Percentiles rank a stretch among this genome's conserved stretches.
These are phyloP conservation scores for Spizellomyces sp. DNA, from an alignment of 192 early-diverging fungal species.

Conservation along the genomic window DNA sequence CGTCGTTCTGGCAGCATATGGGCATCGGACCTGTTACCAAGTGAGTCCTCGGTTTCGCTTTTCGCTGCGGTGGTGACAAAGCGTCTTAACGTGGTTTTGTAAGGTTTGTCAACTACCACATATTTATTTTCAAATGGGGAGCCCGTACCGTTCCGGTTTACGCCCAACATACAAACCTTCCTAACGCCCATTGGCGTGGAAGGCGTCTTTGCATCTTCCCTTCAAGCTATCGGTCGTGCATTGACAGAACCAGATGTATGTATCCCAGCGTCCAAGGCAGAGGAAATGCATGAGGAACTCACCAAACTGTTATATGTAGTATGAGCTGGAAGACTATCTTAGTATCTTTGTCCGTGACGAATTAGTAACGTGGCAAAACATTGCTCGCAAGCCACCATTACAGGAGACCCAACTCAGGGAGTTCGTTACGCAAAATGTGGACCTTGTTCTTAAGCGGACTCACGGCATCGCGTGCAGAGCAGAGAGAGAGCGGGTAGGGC, in stretches of 20 bases:
- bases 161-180: constrained; percentile 96
- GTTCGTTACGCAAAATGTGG: constrained; percentile 68
- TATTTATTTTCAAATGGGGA: constrained; percentile 70
- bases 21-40: constrained; percentile 81
- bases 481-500: constrained; percentile 70
- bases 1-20: constrained; percentile 83
- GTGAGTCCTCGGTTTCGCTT: background rate
- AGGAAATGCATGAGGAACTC: background rate
- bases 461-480: constrained; percentile 71
- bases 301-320: constrained; percentile 34
- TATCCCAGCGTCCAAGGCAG: background rate
- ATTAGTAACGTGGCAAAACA: constrained; percentile 74
- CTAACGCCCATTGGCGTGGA: constrained; percentile 92
- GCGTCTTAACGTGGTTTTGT: constrained; percentile 41
- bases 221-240: constrained; percentile 84
- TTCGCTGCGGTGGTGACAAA: constrained; percentile 7
- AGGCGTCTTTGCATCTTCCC: constrained; percentile 80
- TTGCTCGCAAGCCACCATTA: constrained; percentile 52
- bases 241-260: constrained; percentile 69
- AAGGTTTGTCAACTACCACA: constrained; percentile 44
- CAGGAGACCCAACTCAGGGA: constrained; percentile 69
- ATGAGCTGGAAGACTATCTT: constrained; percentile 92
- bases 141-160: constrained; percentile 95
- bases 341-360: constrained; percentile 95
- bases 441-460: constrained; percentile 70